Conservation (phyloP, 2,329 filamentous ascomycete genomes). For the Ceratocystis harringtonii region DNA sequence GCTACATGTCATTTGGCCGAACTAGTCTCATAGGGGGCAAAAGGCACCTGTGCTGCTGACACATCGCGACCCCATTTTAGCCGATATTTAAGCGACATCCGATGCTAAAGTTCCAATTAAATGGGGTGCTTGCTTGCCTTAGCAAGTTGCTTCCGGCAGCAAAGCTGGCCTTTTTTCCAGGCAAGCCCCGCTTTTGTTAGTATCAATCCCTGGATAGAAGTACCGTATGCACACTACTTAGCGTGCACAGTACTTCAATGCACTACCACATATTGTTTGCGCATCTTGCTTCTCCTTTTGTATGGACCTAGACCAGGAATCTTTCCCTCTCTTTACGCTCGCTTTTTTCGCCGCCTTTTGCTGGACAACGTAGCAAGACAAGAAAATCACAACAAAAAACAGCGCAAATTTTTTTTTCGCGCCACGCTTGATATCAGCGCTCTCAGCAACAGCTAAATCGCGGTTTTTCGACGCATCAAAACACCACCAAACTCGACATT, state of each 20-base stretch:
- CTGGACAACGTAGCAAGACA: neutral
- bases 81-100: neutral
- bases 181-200: slow-evolving; percentile 4
- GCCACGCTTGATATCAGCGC: slow-evolving; percentile 12
- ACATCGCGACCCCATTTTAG: neutral
- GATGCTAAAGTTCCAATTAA: neutral
- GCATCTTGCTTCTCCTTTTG: neutral
- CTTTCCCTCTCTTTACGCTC: slow-evolving; percentile 3
- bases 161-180: neutral
- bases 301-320: neutral
- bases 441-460: slow-evolving; percentile 3
- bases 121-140: neutral
- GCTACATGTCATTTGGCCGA: neutral
- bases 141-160: neutral
- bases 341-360: slow-evolving; percentile 1
- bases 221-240: neutral
- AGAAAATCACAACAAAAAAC: slow-evolving; percentile 12
- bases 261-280: neutral
- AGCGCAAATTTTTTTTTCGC: slow-evolving; percentile 15
- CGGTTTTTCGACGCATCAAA: slow-evolving; percentile 14
- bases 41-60: neutral
- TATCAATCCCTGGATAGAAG: neutral
- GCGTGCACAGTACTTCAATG: neutral
- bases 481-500: neutral
- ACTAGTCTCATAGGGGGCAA: neutral